Conservation (phyloP, 768 basidiomycete species). For the Serendipita sp. region DNA sequence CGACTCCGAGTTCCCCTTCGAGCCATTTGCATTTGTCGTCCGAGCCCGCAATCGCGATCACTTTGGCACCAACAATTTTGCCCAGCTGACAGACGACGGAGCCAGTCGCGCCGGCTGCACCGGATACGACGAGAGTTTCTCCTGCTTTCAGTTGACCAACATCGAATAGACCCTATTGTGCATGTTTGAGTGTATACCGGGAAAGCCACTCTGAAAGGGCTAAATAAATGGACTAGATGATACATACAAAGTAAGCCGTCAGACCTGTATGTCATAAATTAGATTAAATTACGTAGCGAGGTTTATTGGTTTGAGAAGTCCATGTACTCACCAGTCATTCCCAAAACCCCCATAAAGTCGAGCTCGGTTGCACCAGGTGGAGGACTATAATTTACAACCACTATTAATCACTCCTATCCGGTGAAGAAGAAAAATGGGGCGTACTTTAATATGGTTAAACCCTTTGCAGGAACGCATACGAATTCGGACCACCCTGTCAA, state of each 20-base stretch:
- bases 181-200: neutral
- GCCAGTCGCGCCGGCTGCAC: conserved; percentile 87
- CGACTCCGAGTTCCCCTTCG: conserved; percentile 67
- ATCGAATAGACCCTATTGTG: conserved; percentile 56
- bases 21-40: conserved; percentile 76
- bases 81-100: conserved; percentile 70
- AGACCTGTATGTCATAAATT: conserved; percentile 32
- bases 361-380: conserved; percentile 44
- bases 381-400: conserved; percentile 22
- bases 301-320: neutral
- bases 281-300: neutral
- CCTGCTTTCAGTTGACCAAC: conserved; percentile 67
- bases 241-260: conserved; percentile 76
- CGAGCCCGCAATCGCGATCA: conserved; percentile 78
- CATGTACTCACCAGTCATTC: conserved; percentile 43
- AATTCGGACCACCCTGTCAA: conserved; percentile 63
- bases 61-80: conserved; percentile 60
- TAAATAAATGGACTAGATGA: neutral
- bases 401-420: neutral
- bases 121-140: conserved; percentile 73
- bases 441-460: conserved; percentile 39
- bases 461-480: conserved; percentile 39
- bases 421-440: conserved; percentile 13
- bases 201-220: too few species aligned
- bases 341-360: conserved; percentile 76